Conservation (phyloP, 2,329 filamentous ascomycete genomes). For the Rhynchosporium agropyri region DNA sequence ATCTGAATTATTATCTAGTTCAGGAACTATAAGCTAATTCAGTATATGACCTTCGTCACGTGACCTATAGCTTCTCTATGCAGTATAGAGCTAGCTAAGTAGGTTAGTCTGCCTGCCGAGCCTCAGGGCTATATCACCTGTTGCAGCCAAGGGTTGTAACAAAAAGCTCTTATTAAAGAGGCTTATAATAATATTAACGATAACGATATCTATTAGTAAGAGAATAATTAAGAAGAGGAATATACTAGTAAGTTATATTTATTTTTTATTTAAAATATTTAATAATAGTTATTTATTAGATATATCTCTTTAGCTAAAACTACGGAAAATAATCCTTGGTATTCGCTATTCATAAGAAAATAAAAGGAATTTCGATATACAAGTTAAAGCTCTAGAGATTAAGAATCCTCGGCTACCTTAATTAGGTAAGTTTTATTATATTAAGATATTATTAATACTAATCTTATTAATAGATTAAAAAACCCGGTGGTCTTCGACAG, state of each 20-base stretch:
- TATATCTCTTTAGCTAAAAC: too few species aligned
- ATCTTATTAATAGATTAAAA: not conserved
- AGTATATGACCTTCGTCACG: too few species aligned
- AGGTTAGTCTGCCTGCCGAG: too few species aligned
- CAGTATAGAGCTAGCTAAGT: too few species aligned
- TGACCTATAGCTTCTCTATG: too few species aligned
- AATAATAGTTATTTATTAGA: not conserved
- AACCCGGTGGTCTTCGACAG: not conserved
- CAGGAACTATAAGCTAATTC: too few species aligned
- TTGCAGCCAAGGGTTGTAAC: too few species aligned
- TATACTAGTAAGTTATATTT: not conserved
- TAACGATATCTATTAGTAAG: not conserved
- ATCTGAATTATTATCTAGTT: too few species aligned
- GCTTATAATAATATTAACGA: not conserved
- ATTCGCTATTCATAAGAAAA: too few species aligned
- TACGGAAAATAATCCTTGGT: too few species aligned
- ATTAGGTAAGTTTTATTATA: slow-evolving; percentile 6
- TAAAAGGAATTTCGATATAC: slow-evolving; percentile 1
- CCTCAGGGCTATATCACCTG: too few species aligned
- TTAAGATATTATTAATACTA: not conserved
- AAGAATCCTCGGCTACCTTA: slow-evolving; percentile 2
- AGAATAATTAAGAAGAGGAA: slow-evolving; percentile 2
- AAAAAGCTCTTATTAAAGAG: not conserved
- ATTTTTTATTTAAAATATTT: not conserved
- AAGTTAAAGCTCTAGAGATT: slow-evolving; percentile 3